Conservation (phyloP, 352 stramenopile genomes). For the Phytophthora tentaculata region DNA sequence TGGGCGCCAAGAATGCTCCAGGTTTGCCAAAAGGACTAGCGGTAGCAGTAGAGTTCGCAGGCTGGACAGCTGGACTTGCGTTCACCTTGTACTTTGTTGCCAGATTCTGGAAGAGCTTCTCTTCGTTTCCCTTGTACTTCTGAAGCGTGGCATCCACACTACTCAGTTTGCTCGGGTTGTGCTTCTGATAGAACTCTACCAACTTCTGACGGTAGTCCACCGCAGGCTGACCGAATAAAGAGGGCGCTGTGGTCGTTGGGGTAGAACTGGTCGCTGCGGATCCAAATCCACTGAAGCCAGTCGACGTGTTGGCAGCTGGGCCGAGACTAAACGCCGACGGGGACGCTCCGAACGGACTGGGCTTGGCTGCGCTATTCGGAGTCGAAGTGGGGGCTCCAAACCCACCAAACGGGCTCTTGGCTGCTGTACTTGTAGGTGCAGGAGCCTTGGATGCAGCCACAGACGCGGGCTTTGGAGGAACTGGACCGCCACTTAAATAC, state of each 20-base stretch:
- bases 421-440: conserved; percentile 20
- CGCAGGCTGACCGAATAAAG: conserved; percentile 50
- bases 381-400: conserved; percentile 26
- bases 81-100: conserved; percentile 78
- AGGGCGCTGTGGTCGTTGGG: conserved; percentile 20
- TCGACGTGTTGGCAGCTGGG: conserved; percentile 29
- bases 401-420: conserved; percentile 29
- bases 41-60: conserved; percentile 40
- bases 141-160: conserved; percentile 88
- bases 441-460: conserved; percentile 18
- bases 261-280: conserved; percentile 19
- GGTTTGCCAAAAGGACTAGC: conserved; percentile 75
- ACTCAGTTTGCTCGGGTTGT: conserved; percentile 90
- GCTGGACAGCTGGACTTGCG: conserved; percentile 48
- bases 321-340: conserved; percentile 35
- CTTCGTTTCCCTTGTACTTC: conserved; percentile 91
- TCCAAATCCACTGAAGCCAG: conserved; percentile 38
- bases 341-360: conserved; percentile 32
- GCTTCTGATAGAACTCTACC: conserved; percentile 91
- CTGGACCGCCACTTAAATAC: conserved; percentile 57
- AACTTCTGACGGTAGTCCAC: conserved; percentile 72
- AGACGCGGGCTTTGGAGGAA: conserved; percentile 49
- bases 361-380: conserved; percentile 21
- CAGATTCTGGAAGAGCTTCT: conserved; percentile 79
- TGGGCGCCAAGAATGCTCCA: conserved; percentile 45